Conservation (phyloP, 371 early-diverging fungal genomes). For the Massospora cicadina region DNA sequence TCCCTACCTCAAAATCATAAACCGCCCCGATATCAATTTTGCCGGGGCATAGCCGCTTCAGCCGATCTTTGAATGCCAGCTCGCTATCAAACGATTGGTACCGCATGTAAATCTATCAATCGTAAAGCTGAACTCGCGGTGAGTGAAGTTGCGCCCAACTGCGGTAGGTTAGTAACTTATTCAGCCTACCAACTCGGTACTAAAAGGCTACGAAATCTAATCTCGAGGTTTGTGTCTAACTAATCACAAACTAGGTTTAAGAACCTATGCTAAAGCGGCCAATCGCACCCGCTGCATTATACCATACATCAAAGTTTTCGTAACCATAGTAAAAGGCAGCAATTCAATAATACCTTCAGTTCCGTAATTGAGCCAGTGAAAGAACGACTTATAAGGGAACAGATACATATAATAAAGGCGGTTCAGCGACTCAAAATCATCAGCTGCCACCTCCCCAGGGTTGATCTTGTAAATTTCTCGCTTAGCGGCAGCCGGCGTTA, state of each 20-base stretch:
- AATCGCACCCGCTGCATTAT: too few relatives aligned
- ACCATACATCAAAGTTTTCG: constrained; percentile 1
- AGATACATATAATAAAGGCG: constrained; percentile 52
- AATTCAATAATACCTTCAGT: constrained; percentile 20
- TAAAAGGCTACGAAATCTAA: too few relatives aligned
- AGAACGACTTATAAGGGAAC: constrained; percentile 67
- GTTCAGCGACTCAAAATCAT: constrained; percentile 1
- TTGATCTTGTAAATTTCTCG: background rate
- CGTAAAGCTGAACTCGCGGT: constrained; percentile 91
- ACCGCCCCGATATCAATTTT: constrained; percentile 98
- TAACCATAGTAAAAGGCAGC: background rate
- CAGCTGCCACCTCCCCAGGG: background rate
- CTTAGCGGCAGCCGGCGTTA: background rate
- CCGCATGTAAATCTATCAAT: constrained; percentile 64
- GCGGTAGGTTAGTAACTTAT: background rate
- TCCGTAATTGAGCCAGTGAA: constrained; percentile 70
- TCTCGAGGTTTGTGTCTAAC: too few relatives aligned
- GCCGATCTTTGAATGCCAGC: constrained; percentile 57
- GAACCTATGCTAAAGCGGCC: too few relatives aligned
- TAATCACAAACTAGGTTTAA: too few relatives aligned
- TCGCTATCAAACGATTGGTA: constrained; percentile 63
- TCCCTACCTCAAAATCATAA: constrained; percentile 49
- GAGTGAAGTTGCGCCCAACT: constrained; percentile 39
- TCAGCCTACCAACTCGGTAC: too few relatives aligned
- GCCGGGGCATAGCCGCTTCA: constrained; percentile 51